phyloP scores from a whole-genome alignment of 1,139 yeast genomes.

The Entelexis paramagnoliae region DNA sequence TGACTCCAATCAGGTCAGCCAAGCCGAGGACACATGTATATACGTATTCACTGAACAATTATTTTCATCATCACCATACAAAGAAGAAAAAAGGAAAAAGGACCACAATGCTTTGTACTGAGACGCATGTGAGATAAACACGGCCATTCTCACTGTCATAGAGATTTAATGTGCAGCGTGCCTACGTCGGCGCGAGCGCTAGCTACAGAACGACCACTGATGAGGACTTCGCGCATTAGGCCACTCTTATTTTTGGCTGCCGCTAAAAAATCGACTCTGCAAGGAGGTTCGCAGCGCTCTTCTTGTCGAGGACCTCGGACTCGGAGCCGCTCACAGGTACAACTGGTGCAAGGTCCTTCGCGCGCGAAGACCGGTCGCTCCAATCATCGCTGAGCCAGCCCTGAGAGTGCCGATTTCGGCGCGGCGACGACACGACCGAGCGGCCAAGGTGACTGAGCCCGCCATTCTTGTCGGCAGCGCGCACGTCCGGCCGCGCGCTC shows the following conservation, averaged over 20 bases:
- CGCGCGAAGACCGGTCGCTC: slow-evolving; percentile 39
- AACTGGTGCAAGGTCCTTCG: slow-evolving; percentile 28
- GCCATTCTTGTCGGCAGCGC: slow-evolving; percentile 63
- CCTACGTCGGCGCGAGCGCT: too few species aligned
- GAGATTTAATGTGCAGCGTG: too few species aligned
- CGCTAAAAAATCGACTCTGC: slow-evolving; percentile 33
- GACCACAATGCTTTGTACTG: too few species aligned
- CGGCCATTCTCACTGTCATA: too few species aligned
- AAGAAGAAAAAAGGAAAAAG: too few species aligned
- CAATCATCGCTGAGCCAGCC: slow-evolving; percentile 52
- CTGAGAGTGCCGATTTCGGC: slow-evolving; percentile 36
- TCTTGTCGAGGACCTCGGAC: slow-evolving; percentile 52
- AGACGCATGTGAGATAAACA: too few species aligned
- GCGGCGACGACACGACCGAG: slow-evolving; percentile 40
- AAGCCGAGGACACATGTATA: background rate
- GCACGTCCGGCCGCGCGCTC: slow-evolving; percentile 57
- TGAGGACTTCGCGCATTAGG: too few species aligned
- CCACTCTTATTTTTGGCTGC: too few species aligned
- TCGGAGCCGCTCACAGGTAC: slow-evolving; percentile 2
- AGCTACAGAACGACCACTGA: too few species aligned
- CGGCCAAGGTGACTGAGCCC: slow-evolving; percentile 80
- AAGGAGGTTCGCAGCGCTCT: slow-evolving; percentile 66
- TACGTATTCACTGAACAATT: background rate
- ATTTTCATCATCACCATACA: too few species aligned
- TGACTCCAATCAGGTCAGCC: background rate